Conservation (phyloP, 805 yeast species). For the Sugiyamaella lignohabitans region DNA sequence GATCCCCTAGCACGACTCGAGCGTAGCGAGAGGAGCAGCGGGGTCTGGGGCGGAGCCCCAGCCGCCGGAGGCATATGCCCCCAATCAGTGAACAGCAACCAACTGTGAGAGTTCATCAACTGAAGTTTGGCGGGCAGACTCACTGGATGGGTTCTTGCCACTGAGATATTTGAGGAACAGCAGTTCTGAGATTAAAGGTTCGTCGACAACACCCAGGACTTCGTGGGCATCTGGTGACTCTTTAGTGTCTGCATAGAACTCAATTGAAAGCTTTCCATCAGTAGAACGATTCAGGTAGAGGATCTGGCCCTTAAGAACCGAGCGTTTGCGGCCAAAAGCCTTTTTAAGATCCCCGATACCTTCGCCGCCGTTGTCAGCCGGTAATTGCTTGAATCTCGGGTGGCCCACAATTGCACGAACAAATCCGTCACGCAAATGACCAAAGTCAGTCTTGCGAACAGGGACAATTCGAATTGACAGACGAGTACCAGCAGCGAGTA, state of each 20-base stretch:
- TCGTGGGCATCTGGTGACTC: slow-evolving; percentile 23
- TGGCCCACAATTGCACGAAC: slow-evolving; percentile 70
- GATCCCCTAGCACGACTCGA: too few species aligned
- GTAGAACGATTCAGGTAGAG: slow-evolving; percentile 49
- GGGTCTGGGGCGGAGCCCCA: too few species aligned
- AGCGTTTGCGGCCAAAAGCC: slow-evolving; percentile 57
- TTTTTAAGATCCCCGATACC: slow-evolving; percentile 65
- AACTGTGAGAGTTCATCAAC: not conserved
- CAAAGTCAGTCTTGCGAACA: slow-evolving; percentile 82
- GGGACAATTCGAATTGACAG: slow-evolving; percentile 77
- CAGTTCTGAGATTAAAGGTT: slow-evolving; percentile 59
- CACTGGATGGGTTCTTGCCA: slow-evolving; percentile 60
- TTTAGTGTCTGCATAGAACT: slow-evolving; percentile 38
- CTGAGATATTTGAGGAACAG: slow-evolving; percentile 70
- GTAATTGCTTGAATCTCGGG: slow-evolving; percentile 45
- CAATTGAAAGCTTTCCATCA: slow-evolving; percentile 43
- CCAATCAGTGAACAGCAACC: too few species aligned
- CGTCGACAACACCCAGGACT: slow-evolving; percentile 52
- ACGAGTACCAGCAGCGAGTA: slow-evolving; percentile 54
- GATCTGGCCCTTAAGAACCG: slow-evolving; percentile 69
- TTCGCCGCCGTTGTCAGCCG: slow-evolving; percentile 36
- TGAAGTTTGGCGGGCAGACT: slow-evolving; percentile 38
- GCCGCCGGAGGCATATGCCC: too few species aligned
- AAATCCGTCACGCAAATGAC: slow-evolving; percentile 84
- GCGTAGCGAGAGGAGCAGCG: too few species aligned